Conservation (phyloP, 306 rosid species). For the Prunus padus region DNA sequence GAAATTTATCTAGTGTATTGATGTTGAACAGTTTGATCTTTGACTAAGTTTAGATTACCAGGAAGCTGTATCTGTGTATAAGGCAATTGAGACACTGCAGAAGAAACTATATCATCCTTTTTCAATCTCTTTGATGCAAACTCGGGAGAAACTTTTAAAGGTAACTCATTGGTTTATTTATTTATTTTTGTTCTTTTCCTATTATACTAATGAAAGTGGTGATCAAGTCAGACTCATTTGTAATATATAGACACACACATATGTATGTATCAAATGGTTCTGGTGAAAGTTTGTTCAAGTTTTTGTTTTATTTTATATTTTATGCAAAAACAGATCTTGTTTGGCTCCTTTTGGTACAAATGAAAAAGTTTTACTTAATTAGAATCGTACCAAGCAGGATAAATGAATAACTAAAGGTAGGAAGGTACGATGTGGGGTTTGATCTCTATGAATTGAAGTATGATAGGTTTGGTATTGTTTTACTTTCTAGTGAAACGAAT, state of each 20-base stretch:
- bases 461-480: no score
- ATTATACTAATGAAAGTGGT: not conserved
- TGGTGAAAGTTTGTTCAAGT: not conserved
- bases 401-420: not conserved
- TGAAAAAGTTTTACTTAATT: not conserved
- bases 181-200: constrained; percentile 13
- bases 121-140: constrained; percentile 71
- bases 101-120: constrained; percentile 60
- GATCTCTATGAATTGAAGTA: no score
- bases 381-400: no score
- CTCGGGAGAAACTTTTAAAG: constrained; percentile 77
- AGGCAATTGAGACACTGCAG: constrained; percentile 65
- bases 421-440: no score
- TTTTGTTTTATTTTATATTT: not conserved
- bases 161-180: constrained; percentile 29
- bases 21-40: constrained; percentile 42
- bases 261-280: not conserved
- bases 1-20: not conserved
- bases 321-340: not conserved
- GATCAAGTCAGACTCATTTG: not conserved
- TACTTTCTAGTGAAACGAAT: no score
- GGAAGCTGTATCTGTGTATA: constrained; percentile 46
- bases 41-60: constrained; percentile 57
- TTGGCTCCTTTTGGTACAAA: not conserved
- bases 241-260: not conserved